Base-by-base conservation (phyloP, 371 early-diverging fungal genomes). In the Phascolomyces articulosus region DNA sequence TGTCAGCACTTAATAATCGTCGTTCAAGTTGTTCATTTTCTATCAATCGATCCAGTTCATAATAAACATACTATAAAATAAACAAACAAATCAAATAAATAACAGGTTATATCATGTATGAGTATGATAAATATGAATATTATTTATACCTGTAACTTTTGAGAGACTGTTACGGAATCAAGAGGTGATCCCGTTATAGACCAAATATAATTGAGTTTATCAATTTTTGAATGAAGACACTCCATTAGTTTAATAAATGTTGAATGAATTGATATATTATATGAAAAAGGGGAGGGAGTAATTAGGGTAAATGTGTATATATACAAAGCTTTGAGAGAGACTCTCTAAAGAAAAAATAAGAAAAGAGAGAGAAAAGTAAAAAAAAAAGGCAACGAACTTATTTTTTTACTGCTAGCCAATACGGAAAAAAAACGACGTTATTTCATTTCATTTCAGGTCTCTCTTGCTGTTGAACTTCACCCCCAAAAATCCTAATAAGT, bases 1-100 rank as follows among this genome's bases (percentile, higher is more conserved):
- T 71, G 49, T 71, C 71, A 11, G 67, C 71, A 16, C 55, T 26
- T 21, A 71, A 53, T 27, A 71, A 21, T 13, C 41, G 49, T 44
- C 60, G 54, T 34, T 61, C 61, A 18, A 63, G 53, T 26, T 63
- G 51, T 40, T 71, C 71, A 24, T 71, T 54, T 29, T 59, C 64
- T 24, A 71, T 40, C 4, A 67, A 53, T 51, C 62, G 67, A 54
- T 71, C 71, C 56, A 71, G 23, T 48, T 71, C 71, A 41, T 63
- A 60, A 26, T 67, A 53, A 4, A 71, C 71, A 57, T 66, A 60
- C 71, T 71, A 34, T 44, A 29, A 59, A 34, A 34, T 34, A 34
- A 9, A 34, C 11, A 34, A 34, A 9, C 2, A 34, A 9, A 11
- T 34, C 11, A 34, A 34, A 34, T 34, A 34, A 0, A 34, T 34